Evolutionary conservation across 257 asterid species (phyloP), one percentile per base, ranked within the genome.

Genomic region (Verbascum thapsus): DNA sequence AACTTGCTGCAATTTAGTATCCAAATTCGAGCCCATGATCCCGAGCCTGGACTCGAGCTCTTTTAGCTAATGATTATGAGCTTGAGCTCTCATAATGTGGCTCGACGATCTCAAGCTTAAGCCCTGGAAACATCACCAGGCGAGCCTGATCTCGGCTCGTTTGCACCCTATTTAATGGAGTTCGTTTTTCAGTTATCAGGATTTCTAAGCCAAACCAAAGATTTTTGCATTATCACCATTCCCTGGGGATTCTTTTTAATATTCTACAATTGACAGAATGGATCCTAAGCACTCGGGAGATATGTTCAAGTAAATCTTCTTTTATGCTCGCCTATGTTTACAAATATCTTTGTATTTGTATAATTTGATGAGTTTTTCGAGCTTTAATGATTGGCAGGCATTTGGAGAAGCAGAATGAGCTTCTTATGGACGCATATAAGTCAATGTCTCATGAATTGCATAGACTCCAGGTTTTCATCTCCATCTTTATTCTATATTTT

Each of bases 361-460:
- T 30, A 49, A 53, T 16, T 53, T 22, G 48, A 1, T 16, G 16
- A 35, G 4, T 10, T 52, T 48, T 26, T 58, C 1, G 50, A 20
- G n/a, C n/a, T n/a, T 30, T 23, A 35, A 37, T 67, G 54, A 47
- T 53, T 62, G 47, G 44, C 79, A 91, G 98, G 78, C 96, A 89
- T 77, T 68, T 92, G 74, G 97, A 89, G 78, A 89, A 82, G 78
- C 86, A 92, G 72, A 62, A 67, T 32, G 88, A 85, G 70, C 81
- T 92, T 73, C 83, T 87, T 38, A 73, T 62, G 64, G 89, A 85
- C 32, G 87, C 85, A 10, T 73, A 87, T 58, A 75, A 73, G 61
- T 80, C 95, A 0, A 83, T 89, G 90, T 80, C 95, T 7, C 75
- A 85, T 69, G 94, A 89, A 73, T 69, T 92, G 78, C 97, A 83